A percentile compares a stretch with the other conserved stretches of the same genome.
These are phyloP conservation scores for Protomyces inundatus DNA, from an alignment of 1,139 yeast species.

Conservation along the genomic window DNA sequence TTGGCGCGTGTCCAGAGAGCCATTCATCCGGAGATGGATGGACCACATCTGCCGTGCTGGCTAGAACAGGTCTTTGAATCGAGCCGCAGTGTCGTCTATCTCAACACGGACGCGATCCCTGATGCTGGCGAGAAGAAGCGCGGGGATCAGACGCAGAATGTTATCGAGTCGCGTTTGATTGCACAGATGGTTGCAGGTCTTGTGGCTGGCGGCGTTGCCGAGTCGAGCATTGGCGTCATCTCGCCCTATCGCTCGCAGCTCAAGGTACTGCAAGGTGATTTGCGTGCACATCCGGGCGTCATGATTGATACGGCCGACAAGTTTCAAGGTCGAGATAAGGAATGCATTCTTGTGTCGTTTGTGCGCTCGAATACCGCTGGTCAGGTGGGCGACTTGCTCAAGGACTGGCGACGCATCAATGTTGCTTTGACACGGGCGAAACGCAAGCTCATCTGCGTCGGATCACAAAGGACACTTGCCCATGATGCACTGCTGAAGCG, in stretches of 20 bases:
- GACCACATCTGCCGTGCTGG: conserved; percentile 41
- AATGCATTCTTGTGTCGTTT: conserved; percentile 77
- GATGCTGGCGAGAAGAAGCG: conserved; percentile 50
- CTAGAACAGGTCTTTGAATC: conserved; percentile 46
- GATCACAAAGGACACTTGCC: conserved; percentile 63
- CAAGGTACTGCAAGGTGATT: conserved; percentile 39
- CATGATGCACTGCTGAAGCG: conserved; percentile 53
- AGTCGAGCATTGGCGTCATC: conserved; percentile 71
- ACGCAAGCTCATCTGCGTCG: conserved; percentile 73
- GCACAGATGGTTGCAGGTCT: conserved; percentile 59
- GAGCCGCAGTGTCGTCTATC: conserved; percentile 58
- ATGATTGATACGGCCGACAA: conserved; percentile 92
- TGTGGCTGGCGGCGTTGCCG: conserved; percentile 54
- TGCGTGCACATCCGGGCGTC: conserved; percentile 45
- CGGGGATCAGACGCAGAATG: conserved; percentile 69
- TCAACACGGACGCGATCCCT: conserved; percentile 67
- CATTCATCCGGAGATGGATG: conserved; percentile 5
- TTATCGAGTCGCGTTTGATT: conserved; percentile 62
- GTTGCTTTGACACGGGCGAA: conserved; percentile 92
- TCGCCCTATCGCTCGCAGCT: conserved; percentile 83
- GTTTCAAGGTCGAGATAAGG: conserved; percentile 93
- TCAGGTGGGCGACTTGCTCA: conserved; percentile 59
- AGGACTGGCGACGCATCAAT: conserved; percentile 87
- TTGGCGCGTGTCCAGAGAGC: not conserved
- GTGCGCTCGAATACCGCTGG: conserved; percentile 72